These are phyloP conservation scores for Tylopilus sp. DNA, from an alignment of 1,284 basidiomycete species.

Conservation along the genomic window DNA sequence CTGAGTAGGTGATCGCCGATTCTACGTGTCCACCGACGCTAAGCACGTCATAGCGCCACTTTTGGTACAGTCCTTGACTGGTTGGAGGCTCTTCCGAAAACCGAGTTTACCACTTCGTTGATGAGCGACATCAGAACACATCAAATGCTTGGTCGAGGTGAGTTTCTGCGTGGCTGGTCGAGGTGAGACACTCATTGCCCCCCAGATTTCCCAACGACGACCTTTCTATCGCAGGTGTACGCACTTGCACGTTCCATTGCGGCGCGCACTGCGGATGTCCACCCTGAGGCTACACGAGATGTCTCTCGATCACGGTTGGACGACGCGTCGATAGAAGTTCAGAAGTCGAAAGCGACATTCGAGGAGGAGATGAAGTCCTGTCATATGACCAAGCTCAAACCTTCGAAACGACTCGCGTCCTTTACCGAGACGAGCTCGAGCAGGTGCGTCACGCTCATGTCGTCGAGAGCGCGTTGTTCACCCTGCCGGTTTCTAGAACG, in stretches of 20 bases:
- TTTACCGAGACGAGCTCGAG: slow-evolving; percentile 21
- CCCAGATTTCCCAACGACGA: slow-evolving; percentile 51
- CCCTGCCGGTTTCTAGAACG: slow-evolving; percentile 14
- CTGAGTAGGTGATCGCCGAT: slow-evolving; percentile 23
- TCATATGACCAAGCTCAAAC: slow-evolving; percentile 38
- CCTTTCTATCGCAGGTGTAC: slow-evolving; percentile 49
- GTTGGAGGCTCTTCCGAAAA: slow-evolving; percentile 35
- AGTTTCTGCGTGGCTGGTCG: slow-evolving; percentile 8
- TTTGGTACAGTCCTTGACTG: slow-evolving; percentile 42
- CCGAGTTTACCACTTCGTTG: slow-evolving; percentile 33
- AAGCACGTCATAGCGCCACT: slow-evolving; percentile 33
- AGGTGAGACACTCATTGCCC: slow-evolving; percentile 6
- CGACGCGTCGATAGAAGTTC: slow-evolving; percentile 10
- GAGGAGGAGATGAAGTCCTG: slow-evolving; percentile 36
- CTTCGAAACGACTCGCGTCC: slow-evolving; percentile 35
- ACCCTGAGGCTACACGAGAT: slow-evolving; percentile 24
- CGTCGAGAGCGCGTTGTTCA: neutral
- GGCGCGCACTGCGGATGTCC: slow-evolving; percentile 29
- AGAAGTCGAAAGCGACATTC: slow-evolving; percentile 27
- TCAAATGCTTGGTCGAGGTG: slow-evolving; percentile 48
- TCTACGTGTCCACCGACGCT: slow-evolving; percentile 3
- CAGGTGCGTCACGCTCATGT: slow-evolving; percentile 18
- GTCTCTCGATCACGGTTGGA: slow-evolving; percentile 24
- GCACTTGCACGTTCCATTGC: slow-evolving; percentile 38
- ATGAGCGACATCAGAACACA: slow-evolving; percentile 48